Evolutionary conservation across 306 rosid genomes (phyloP), one percentile per base, ranked within the genome.

Genomic region (Citrullus colocynthis): DNA sequence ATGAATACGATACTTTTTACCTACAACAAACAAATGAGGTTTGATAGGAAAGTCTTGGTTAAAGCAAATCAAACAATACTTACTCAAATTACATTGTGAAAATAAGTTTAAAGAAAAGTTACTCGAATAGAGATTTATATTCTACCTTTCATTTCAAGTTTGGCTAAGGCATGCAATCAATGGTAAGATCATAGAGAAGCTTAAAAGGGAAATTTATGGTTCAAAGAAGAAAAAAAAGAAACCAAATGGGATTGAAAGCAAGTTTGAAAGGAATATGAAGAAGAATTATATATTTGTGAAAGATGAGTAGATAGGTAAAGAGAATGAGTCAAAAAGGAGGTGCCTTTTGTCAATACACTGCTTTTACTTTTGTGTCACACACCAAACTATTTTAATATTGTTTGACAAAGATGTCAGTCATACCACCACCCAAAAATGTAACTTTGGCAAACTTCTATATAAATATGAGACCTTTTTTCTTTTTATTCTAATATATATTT

Each of bases 251-350:
- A 16, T 64, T 36, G 24, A 37, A 64, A 61, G 20, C 48, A 17
- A 64, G 0, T 64, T 7, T 32, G 36, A 32, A 32, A 32, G 36
- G 36, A 32, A 2, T 32, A 2, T 32, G 36, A 32, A 32, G 6
- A 36, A 64, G 67, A 61, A 61, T 30, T 30, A 32, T 61, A 15
- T 1, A 36, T 17, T 65, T 36, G 72, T 16, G 52, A 41, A 66
- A 39, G 51, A 69, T 67, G 74, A 41, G 54, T 67, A 18, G 54
- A 67, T 67, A 8, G 74, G 34, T 67, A 20, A 39, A 18, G 54
- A 39, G 44, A 45, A 70, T 70, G 75, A 70, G 75, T 70, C 57
- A 70, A 70, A 70, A 70, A 70, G 75, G 32, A 42, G 57, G n/a
- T 42, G 36, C 20, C 75, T 70, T 70, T 70, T 70, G 36, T 14